Conservation (phyloP, 2,329 filamentous ascomycete genomes). For the Phoma sp. region DNA sequence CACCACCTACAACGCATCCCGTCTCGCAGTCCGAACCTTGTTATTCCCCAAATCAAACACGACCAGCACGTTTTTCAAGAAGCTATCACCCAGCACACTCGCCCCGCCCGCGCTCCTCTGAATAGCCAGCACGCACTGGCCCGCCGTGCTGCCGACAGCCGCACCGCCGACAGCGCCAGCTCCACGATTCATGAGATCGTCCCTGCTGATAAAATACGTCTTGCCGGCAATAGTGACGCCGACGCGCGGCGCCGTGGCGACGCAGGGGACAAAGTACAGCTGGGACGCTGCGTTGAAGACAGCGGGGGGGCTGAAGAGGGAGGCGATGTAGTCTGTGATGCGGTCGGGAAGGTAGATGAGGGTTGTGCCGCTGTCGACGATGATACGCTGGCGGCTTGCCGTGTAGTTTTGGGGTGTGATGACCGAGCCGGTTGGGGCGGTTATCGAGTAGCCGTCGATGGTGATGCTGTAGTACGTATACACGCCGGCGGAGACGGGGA, state of each 20-base stretch:
- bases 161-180: conserved; percentile 17
- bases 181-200: conserved; percentile 28
- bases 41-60: conserved; percentile 55
- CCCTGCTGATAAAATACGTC: conserved; percentile 22
- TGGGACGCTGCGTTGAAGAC: conserved; percentile 9
- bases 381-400: conserved; percentile 17
- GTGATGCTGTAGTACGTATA: conserved; percentile 37
- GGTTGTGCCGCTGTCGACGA: conserved; percentile 36
- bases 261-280: conserved; percentile 25
- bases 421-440: conserved; percentile 5
- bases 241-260: conserved; percentile 24
- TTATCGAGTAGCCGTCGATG: conserved; percentile 34
- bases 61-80: conserved; percentile 55
- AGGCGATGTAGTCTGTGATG: conserved; percentile 26
- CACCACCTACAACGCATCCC: conserved; percentile 16
- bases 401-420: conserved; percentile 1
- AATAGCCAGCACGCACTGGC: conserved; percentile 26
- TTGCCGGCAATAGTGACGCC: conserved; percentile 25
- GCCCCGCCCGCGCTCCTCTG: conserved; percentile 25
- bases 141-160: background rate
- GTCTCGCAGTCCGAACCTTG: conserved; percentile 50
- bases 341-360: conserved; percentile 32
- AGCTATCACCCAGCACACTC: conserved; percentile 51
- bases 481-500: conserved; percentile 13
- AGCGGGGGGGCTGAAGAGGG: conserved; percentile 28